Evolutionary conservation across 192 early-diverging fungal species (phyloP).

Genomic region (Physocladia obscura): DNA sequence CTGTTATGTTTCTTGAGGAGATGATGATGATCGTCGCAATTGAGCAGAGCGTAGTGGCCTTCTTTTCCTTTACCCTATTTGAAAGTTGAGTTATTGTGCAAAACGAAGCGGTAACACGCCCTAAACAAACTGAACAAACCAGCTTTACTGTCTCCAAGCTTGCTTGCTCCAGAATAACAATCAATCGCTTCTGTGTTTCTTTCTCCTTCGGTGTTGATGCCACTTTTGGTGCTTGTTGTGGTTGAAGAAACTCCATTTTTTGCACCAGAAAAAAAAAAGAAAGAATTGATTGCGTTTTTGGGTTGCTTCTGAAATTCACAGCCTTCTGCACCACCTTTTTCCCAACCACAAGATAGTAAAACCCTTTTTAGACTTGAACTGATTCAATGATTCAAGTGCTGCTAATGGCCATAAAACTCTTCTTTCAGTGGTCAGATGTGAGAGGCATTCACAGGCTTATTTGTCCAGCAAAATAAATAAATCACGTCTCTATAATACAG

Average conservation of each 20-base stretch:
- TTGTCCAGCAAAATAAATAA: too few relatives aligned
- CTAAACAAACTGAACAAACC: conserved; percentile 40
- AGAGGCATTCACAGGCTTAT: too few relatives aligned
- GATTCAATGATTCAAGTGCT: too few relatives aligned
- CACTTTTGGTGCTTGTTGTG: conserved; percentile 1
- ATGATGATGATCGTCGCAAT: conserved; percentile 94
- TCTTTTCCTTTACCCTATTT: conserved; percentile 52
- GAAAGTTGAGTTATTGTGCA: neutral
- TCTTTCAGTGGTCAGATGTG: too few relatives aligned
- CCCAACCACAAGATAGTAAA: too few relatives aligned
- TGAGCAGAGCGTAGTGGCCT: conserved; percentile 82
- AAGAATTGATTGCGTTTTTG: too few relatives aligned
- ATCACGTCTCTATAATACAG: too few relatives aligned
- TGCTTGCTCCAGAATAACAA: conserved; percentile 89
- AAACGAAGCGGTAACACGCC: neutral
- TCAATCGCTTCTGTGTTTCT: conserved; percentile 65
- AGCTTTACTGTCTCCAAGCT: conserved; percentile 91
- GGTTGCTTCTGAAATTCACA: too few relatives aligned
- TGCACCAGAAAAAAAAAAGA: conserved; percentile 14
- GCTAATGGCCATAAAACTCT: too few relatives aligned
- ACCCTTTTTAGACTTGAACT: too few relatives aligned
- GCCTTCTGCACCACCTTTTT: too few relatives aligned
- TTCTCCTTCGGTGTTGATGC: conserved; percentile 15
- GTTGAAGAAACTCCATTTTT: conserved; percentile 22
- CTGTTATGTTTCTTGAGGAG: conserved; percentile 81